Percentiles rank a stretch among this genome's conserved stretches.
These are phyloP conservation scores for Erythrophleum ivorense DNA, from an alignment of 331 rosid species.

Conservation along the genomic window DNA sequence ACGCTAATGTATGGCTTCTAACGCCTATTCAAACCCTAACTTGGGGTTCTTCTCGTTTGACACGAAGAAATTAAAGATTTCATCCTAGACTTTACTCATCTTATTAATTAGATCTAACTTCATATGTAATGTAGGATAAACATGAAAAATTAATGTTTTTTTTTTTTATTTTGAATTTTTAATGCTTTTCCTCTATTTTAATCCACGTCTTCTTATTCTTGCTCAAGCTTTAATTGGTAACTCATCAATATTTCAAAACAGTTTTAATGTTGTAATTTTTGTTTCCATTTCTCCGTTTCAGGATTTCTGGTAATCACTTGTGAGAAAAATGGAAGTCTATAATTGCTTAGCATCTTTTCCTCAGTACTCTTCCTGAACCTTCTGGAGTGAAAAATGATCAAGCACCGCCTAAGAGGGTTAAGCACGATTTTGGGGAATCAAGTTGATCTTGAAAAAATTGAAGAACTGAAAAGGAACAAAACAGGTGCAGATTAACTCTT, in stretches of 20 bases:
- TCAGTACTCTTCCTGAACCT: slow-evolving; percentile 20
- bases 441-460: slow-evolving; percentile 49
- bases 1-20: too few relatives aligned
- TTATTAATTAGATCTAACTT: too few relatives aligned
- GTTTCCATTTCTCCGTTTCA: slow-evolving; percentile 29
- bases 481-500: slow-evolving; percentile 46
- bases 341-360: slow-evolving; percentile 4
- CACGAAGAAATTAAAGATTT: too few relatives aligned
- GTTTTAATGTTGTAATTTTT: not conserved
- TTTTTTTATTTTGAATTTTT: too few relatives aligned
- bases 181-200: not conserved
- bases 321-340: slow-evolving; percentile 21
- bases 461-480: slow-evolving; percentile 61
- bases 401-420: slow-evolving; percentile 55
- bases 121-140: too few relatives aligned
- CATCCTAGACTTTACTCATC: too few relatives aligned
- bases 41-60: too few relatives aligned
- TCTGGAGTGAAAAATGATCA: slow-evolving; percentile 52
- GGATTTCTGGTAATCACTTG: slow-evolving; percentile 28
- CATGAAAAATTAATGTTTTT: too few relatives aligned
- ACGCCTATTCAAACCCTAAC: too few relatives aligned
- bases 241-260: too few relatives aligned
- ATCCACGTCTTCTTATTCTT: not conserved
- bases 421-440: slow-evolving; percentile 50
- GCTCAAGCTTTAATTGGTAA: too few relatives aligned